Percentiles rank a stretch among this genome's conserved stretches.
Conservation (phyloP, 1,139 yeast genomes). For the Taphrina wiesneri region DNA sequence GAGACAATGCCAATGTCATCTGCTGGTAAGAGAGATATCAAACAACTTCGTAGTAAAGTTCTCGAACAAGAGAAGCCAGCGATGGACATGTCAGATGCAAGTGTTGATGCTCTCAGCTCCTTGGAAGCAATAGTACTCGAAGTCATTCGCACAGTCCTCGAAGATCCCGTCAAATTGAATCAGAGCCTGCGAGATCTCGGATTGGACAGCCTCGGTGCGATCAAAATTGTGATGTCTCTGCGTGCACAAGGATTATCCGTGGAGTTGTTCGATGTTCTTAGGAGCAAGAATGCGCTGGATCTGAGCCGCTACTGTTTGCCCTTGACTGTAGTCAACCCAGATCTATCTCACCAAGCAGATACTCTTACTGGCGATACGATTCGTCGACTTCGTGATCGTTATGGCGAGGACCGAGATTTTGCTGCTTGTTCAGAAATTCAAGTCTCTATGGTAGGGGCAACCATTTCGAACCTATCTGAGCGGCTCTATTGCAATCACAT, state of each 20-base stretch:
- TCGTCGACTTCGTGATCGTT: background rate
- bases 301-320: background rate
- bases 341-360: background rate
- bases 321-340: background rate
- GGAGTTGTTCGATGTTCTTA: conserved; percentile 15
- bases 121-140: background rate
- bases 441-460: conserved; percentile 37
- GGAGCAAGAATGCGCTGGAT: background rate
- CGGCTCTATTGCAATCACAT: conserved; percentile 37
- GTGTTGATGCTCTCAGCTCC: background rate
- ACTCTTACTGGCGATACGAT: background rate
- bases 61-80: background rate
- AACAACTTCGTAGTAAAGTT: background rate
- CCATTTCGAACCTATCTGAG: conserved; percentile 22
- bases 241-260: background rate
- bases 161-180: background rate
- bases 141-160: background rate
- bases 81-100: background rate
- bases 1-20: conserved; percentile 6
- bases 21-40: conserved; percentile 24
- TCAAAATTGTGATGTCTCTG: conserved; percentile 25
- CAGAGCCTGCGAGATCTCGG: background rate
- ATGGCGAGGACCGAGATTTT: conserved; percentile 15
- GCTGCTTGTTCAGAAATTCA: conserved; percentile 37
- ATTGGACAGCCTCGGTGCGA: conserved; percentile 26